Evolutionary conservation across 2,329 filamentous ascomycete genomes (phyloP).

Genomic region (Aspergillus carbonarius): DNA sequence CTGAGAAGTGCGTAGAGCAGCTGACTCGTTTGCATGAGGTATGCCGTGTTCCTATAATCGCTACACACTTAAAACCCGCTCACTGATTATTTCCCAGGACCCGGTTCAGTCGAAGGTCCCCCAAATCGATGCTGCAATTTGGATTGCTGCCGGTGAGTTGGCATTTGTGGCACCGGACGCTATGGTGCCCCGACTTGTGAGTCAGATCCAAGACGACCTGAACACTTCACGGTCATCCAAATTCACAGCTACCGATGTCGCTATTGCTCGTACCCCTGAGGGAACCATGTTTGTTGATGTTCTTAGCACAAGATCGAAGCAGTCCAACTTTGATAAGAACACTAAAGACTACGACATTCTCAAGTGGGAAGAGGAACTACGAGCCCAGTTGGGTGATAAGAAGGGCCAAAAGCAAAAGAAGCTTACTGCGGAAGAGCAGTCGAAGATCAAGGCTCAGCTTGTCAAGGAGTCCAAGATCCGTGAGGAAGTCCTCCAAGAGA

Average conservation of each 20-base stretch:
- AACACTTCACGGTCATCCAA: conserved; percentile 66
- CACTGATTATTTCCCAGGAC: conserved; percentile 23
- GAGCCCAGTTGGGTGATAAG: conserved; percentile 84
- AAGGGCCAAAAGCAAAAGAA: conserved; percentile 84
- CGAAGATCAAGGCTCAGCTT: conserved; percentile 87
- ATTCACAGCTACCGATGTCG: conserved; percentile 83
- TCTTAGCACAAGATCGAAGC: conserved; percentile 74
- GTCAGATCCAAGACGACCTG: conserved; percentile 72
- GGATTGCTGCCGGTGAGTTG: conserved; percentile 81
- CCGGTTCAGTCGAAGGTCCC: conserved; percentile 36
- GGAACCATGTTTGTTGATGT: conserved; percentile 89
- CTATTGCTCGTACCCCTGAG: conserved; percentile 87
- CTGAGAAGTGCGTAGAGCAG: conserved; percentile 66
- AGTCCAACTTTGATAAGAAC: conserved; percentile 75
- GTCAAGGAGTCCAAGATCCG: conserved; percentile 83
- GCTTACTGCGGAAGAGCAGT: conserved; percentile 81
- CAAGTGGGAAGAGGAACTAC: conserved; percentile 94
- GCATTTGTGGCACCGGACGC: conserved; percentile 87
- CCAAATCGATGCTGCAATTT: conserved; percentile 65
- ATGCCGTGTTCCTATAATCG: conserved; percentile 24
- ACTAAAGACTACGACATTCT: conserved; percentile 92
- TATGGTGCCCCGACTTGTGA: conserved; percentile 73
- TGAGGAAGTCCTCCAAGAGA: conserved; percentile 65
- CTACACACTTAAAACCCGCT: neutral
- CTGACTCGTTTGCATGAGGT: conserved; percentile 61